phyloP scores from a whole-genome alignment of 139 green algal species.

The Tetraselmis chui region DNA sequence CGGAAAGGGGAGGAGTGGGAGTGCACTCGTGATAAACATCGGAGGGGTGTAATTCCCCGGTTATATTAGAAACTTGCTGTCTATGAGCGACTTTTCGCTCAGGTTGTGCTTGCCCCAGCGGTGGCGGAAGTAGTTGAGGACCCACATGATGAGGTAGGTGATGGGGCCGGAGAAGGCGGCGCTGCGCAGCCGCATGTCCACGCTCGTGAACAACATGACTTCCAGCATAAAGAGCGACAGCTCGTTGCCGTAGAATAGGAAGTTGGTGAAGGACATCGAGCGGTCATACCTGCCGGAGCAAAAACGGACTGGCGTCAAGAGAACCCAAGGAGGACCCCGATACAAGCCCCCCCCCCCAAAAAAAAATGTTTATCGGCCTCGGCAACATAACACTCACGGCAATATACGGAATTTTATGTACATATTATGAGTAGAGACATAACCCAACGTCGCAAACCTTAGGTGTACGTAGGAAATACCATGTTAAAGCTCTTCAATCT shows the following conservation, averaged over 20 bases:
- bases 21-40: no score
- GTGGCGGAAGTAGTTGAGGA: conserved; percentile 8
- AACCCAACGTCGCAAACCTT: no score
- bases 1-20: no score
- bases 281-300: conserved; percentile 4
- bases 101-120: conserved; percentile 20
- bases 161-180: conserved; percentile 1
- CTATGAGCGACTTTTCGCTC: conserved; percentile 19
- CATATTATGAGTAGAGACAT: no score
- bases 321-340: no score
- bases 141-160: conserved; percentile 1
- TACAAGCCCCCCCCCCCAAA: no score
- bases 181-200: background rate
- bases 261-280: background rate
- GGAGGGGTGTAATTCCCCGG: background rate
- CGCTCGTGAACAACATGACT: conserved; percentile 10
- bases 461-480: no score
- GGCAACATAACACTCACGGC: no score
- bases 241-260: conserved; percentile 21
- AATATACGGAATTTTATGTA: no score
- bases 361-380: no score
- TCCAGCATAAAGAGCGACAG: conserved; percentile 13
- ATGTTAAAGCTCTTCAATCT: no score
- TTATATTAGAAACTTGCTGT: conserved; percentile 22
- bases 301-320: conserved; percentile 4